Evolutionary conservation across 176 grass and related monocot species (phyloP), one percentile per base, ranked within the genome.

Genomic region (Aegilops longissima): DNA sequence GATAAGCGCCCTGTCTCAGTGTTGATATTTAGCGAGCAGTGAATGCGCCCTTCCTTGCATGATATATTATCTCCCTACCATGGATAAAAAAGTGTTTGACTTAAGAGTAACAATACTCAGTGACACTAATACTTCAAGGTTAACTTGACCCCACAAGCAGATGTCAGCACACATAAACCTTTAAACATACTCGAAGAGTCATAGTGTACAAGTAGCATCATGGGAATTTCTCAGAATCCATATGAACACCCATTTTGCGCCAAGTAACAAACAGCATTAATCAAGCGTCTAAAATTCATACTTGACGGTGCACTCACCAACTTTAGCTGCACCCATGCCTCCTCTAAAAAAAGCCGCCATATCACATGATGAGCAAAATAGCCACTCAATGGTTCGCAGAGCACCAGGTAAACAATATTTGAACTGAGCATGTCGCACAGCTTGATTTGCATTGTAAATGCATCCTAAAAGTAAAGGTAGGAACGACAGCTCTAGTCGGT

Each of bases 21-120:
- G 83, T 98, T 98, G 83, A 98, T 98, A 88, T 98, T 98, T 81
- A 98, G 81, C 13, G 96, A 98, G 93, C 89, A 95, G 83, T 98
- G 96, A 83, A 98, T 74, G 39, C 96, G 83, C 2, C 96, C 91
- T 52, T 92, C 81, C 3, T 59, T 17, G 77, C 96, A 98, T 73
- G 96, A 95, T 87, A 98, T 95, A 92, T 82, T 88, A 88, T 70
- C 85, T 87, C 88, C 93, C 96, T 95, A 63, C 30, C 39, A 78
- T 70, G 84, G 44, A 62, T 61, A 71, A 70, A 27, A 40, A 18
- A 77, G 54, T 7, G 33, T 81, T 69, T 3, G 42, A 45, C 42
- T 45, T 45, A 67, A 82, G n/a, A 82, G 42, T 78, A 18, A 70
- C 10, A 62, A 71, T n/a, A 82, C 62, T 35, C 18, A 9, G 29